Evolutionary conservation across 1,139 yeast species (phyloP).

Genomic region (Blastobotrys ciferrii): DNA sequence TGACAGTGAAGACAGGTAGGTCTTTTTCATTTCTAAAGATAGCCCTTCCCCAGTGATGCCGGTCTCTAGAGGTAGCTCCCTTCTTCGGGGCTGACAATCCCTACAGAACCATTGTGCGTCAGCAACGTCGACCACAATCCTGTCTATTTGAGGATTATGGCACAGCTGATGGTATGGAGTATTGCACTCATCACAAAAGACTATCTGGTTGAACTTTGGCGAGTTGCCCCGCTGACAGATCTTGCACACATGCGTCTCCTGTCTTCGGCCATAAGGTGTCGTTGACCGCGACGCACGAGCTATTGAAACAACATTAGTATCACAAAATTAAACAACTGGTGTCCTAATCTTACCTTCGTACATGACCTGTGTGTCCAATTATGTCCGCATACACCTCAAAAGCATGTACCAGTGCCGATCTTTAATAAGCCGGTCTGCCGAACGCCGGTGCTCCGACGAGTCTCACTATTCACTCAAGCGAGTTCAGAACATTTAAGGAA

Average conservation of each 20-base stretch:
- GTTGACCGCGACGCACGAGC: constrained; percentile 10
- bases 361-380: background rate
- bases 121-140: constrained; percentile 43
- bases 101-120: constrained; percentile 47
- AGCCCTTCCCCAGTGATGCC: constrained; percentile 40
- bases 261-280: constrained; percentile 20
- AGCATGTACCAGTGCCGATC: too few species aligned
- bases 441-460: background rate
- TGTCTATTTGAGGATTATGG: constrained; percentile 43
- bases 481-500: too few species aligned
- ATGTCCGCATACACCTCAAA: background rate
- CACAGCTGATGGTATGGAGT: constrained; percentile 45
- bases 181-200: constrained; percentile 45
- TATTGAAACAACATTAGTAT: background rate
- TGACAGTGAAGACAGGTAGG: constrained; percentile 41
- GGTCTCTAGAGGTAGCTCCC: constrained; percentile 41
- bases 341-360: constrained; percentile 4
- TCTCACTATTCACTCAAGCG: too few species aligned
- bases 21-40: constrained; percentile 40
- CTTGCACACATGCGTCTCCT: constrained; percentile 40
- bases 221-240: constrained; percentile 43
- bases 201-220: constrained; percentile 41
- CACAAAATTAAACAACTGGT: background rate
- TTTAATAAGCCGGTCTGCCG: too few species aligned
- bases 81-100: constrained; percentile 39